Evolutionary conservation across 1,284 basidiomycete genomes (phyloP).

Genomic region (Chalciporus sp.): DNA sequence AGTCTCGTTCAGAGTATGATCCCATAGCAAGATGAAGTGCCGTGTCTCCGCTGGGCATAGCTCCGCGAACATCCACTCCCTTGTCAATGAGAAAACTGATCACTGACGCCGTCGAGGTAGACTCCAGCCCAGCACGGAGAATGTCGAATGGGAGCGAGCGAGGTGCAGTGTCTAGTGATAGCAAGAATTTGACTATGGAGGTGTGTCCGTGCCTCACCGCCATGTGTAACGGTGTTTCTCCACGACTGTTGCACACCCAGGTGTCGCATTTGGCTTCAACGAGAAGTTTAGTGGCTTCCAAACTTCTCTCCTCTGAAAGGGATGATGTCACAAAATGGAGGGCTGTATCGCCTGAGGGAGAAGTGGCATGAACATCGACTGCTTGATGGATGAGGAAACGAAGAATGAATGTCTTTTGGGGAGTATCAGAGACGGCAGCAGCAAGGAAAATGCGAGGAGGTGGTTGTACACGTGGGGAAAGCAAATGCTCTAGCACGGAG

Average conservation of each 20-base stretch:
- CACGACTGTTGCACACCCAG: background rate
- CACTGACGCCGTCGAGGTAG: accelerated
- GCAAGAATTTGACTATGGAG: background rate
- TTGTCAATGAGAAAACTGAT: background rate
- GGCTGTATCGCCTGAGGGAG: background rate
- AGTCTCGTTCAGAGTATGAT: background rate
- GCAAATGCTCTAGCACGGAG: background rate
- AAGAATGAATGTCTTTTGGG: slow-evolving; percentile 1
- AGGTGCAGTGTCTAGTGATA: background rate
- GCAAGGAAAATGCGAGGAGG: slow-evolving; percentile 14
- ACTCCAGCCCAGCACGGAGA: background rate
- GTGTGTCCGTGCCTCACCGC: background rate
- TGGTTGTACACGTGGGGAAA: background rate
- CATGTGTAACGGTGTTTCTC: slow-evolving; percentile 5
- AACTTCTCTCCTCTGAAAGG: background rate
- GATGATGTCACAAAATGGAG: background rate
- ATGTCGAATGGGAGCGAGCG: slow-evolving; percentile 8
- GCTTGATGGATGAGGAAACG: slow-evolving; percentile 4
- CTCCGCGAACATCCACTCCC: slow-evolving; percentile 1
- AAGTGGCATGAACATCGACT: background rate
- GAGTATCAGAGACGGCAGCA: background rate
- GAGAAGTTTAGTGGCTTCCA: background rate
- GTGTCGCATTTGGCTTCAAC: slow-evolving; percentile 9
- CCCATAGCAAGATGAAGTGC: slow-evolving; percentile 3
- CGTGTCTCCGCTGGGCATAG: slow-evolving; percentile 2